Evolutionary conservation across 495 filamentous ascomycete species (phyloP), one percentile per base, ranked within the genome.

Genomic region (Tuber brumale): DNA sequence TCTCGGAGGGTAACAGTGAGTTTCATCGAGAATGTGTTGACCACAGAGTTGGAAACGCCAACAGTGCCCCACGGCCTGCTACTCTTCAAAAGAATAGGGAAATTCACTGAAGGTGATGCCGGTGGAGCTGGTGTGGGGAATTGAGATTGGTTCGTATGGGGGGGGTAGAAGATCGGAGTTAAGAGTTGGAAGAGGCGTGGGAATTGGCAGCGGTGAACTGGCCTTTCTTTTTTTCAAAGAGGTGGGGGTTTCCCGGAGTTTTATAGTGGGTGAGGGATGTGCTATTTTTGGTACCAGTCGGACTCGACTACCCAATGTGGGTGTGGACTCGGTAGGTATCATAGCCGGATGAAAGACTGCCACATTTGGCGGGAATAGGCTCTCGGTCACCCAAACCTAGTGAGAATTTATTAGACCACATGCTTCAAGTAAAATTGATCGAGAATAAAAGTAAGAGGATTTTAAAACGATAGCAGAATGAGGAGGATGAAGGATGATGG

Each of bases 101-200:
- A 93, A 75, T 97, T 99, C 79, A 90, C 88, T 3, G 93, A 97
- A 79, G 93, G 92, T 27, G 97, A 94, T 81, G 94, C 97, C 80
- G 82, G 80, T 23, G 85, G 85, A 73, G 77, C 81, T 41, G 90
- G 89, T 6, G 95, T 94, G 48, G 48, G 5, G 21, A 7, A 23
- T 51, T 51, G 48, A 9, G 23, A 1, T 51, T 51, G 48, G 48
- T 51, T 51, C n/a, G 48, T n/a, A 21, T 10, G 8, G 23, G 7
- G 48, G 48, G 48, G 48, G 48, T 51, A 51, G 21, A 10, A 51
- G 23, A n/a, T n/a, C 48, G 21, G 48, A 23, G 48, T 51, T 51
- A 23, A 10, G 48, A 10, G 46, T 7, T 51, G 46, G 19, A 51
- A 9, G 46, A 8, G 46, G 46, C 0, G 45, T 46, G 45, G 45